Evolutionary conservation across 2,329 filamentous ascomycete species (phyloP).

Genomic region (Aspergillus awamori): DNA sequence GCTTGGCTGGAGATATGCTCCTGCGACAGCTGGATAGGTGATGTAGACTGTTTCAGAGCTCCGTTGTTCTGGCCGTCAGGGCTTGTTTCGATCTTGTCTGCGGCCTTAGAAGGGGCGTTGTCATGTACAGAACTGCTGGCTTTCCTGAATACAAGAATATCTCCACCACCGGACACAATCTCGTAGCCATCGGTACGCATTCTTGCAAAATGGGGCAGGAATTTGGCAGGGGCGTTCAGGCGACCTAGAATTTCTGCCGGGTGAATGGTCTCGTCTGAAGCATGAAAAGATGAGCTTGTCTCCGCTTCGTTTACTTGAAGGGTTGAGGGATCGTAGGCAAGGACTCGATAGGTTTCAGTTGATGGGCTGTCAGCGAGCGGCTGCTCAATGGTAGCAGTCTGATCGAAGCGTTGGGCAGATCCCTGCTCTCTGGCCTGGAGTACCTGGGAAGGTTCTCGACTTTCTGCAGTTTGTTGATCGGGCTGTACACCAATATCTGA

Average conservation of each 20-base stretch:
- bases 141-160: slow-evolving; percentile 47
- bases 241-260: slow-evolving; percentile 41
- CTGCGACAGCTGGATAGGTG: background rate
- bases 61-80: background rate
- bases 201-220: slow-evolving; percentile 43
- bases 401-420: background rate
- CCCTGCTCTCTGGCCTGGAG: background rate
- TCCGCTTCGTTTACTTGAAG: slow-evolving; percentile 35
- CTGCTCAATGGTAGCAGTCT: background rate
- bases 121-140: background rate
- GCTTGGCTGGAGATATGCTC: background rate
- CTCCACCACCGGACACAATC: slow-evolving; percentile 44
- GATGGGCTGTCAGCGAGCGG: background rate
- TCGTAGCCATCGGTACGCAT: slow-evolving; percentile 47
- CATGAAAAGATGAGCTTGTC: slow-evolving; percentile 36
- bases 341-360: slow-evolving; percentile 36
- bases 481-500: background rate
- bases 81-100: background rate
- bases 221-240: slow-evolving; percentile 45
- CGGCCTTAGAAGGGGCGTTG: background rate
- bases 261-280: slow-evolving; percentile 26
- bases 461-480: background rate
- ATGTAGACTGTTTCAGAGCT: background rate
- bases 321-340: slow-evolving; percentile 41
- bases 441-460: background rate